Base-by-base conservation (phyloP, 805 yeast species). In the Maudiozyma turicensis region DNA sequence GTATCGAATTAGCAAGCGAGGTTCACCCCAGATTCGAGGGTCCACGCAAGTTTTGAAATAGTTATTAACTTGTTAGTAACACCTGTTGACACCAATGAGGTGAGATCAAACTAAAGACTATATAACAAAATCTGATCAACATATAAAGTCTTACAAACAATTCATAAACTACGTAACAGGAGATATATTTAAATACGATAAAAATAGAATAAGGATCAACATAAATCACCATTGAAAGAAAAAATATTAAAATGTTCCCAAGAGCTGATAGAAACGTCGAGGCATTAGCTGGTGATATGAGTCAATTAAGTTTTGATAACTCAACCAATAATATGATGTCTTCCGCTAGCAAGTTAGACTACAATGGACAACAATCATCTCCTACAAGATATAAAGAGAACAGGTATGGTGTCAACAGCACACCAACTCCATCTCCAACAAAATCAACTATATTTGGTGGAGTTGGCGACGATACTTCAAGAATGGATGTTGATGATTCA, bases 211-310 rank as follows among this genome's bases (percentile, higher is more conserved):
- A 35, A n/a, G 15, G 6, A 35, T 6, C 5, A 8, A 15, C 13
- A 11, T 13, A 34, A 34, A 7, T 20, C 14, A 34, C 13, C 15
- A 37, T 29, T 6, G 15, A 33, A 26, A 26, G 3, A 26, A 6
- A 40, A 34, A 34, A 35, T 13, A 7, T 38, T 28, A 29, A 13
- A 7, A 60, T 64, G 66, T 57, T 56, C 48, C 50, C 60, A 8
- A 58, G 58, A 48, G 52, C 60, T 20, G 64, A 57, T 35, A 62
- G 56, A 31, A 66, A 65, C 28, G 56, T 66, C 20, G 70, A 64
- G 29, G 61, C 59, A 9, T 50, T 66, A 32, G 62, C 69, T 11
- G 69, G 68, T 6, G 64, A 65, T 53, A 66, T 66, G 47, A 61
- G 62, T 42, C 63, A 63, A 40, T 44, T 66, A 31, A 62, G 64